Evolutionary conservation across 2,329 filamentous ascomycete species (phyloP).

Genomic region (Exophiala oligosperma): DNA sequence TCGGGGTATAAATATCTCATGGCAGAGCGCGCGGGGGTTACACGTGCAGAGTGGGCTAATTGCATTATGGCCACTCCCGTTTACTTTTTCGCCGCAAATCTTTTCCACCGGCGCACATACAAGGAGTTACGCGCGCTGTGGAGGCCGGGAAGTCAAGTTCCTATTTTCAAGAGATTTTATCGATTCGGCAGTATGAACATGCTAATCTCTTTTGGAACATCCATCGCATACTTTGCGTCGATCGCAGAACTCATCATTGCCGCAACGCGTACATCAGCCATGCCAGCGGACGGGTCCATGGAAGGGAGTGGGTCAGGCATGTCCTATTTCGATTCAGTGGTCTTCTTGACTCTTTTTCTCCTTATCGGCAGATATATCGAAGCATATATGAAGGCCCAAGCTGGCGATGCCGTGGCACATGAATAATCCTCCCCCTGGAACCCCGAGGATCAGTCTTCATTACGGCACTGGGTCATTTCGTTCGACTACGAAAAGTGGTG

Average conservation of each 20-base stretch:
- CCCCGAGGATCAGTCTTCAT: no score
- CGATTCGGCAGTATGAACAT: constrained; percentile 95
- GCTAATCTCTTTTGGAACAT: constrained; percentile 83
- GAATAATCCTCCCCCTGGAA: no score
- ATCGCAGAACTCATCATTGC: constrained; percentile 71
- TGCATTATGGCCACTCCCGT: constrained; percentile 80
- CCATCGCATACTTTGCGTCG: constrained; percentile 81
- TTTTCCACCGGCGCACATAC: constrained; percentile 72
- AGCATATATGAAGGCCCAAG: constrained; percentile 85
- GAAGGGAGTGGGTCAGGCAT: background rate
- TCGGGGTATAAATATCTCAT: constrained; percentile 64
- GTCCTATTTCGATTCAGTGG: constrained; percentile 83
- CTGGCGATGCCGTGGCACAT: constrained; percentile 82
- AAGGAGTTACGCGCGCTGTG: constrained; percentile 78
- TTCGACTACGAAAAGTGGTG: no score
- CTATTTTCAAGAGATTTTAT: constrained; percentile 75
- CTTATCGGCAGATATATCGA: constrained; percentile 62
- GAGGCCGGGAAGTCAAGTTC: constrained; percentile 72
- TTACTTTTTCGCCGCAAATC: constrained; percentile 81
- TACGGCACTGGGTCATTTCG: no score
- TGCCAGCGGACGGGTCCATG: background rate
- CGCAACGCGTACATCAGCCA: no score
- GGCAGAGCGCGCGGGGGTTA: constrained; percentile 69
- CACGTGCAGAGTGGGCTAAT: constrained; percentile 72
- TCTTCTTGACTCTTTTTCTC: constrained; percentile 86